Evolutionary conservation across 108 stramenopile genomes (phyloP), one percentile per base, ranked within the genome.

Genomic region (Nitzschia sp.): DNA sequence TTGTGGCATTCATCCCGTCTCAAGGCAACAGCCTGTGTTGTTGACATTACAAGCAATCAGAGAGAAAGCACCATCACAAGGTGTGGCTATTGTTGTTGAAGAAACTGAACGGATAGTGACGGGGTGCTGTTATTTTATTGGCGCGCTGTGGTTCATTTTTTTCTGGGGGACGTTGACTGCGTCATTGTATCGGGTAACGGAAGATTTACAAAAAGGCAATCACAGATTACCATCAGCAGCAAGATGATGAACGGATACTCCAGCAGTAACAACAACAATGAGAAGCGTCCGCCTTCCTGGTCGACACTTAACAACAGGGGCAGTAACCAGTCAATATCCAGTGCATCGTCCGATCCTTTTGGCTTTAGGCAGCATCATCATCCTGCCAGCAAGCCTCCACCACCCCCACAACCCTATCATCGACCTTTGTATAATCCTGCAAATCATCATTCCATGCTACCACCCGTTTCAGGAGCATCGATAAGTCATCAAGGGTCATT

Each of bases 301-400:
- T 59, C 27, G 1, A 18, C 59, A 32, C 2, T 33, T 13, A 42
- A 42, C 38, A 42, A 42, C 38, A 42, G 38, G 38, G 13, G 38
- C 38, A 42, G 38, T 55, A 65, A 64, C 62, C 72, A 53, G 28
- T 73, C 72, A 2, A 38, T 54, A 28, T 35, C 64, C 19, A 51
- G 55, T 28, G 51, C 64, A 0, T 62, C 72, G 27, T n/a, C n/a
- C n/a, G 72, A 73, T 59, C 72, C 72, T 23, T 73, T 73, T 58
- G 72, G 72, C n/a, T 65, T 64, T 31, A 54, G 51, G 3, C 34
- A 64, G 46, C 30, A 32, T 11, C 58, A 28, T 15, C 58, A n/a
- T n/a, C 60, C 35, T 8, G 4, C 24, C 27, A 15, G n/a, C 47
- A 53, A 54, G 49, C 29, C 33, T 18, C 58, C 42, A 54, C 58